Evolutionary conservation across 768 basidiomycete species (phyloP), one percentile per base, ranked within the genome.

Genomic region (Hericium coralloides): DNA sequence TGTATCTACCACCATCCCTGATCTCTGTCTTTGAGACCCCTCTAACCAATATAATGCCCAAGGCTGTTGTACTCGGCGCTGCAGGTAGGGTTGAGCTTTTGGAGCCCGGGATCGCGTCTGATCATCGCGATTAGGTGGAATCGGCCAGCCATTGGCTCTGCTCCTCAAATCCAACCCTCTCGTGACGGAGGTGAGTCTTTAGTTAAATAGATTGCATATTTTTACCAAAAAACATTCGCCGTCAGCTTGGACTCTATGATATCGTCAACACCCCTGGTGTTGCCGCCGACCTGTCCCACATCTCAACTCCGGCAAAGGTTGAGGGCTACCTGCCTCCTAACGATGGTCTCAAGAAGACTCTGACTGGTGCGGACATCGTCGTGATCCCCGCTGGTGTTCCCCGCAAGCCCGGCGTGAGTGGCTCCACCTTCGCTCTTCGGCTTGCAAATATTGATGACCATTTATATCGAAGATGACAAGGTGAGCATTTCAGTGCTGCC

Each of bases 261-360:
- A 95, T 98, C 73, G 92, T 95, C 66, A 90, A 92, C 72, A 89
- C 94, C n/a, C 92, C 92, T 15, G 95, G 95, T 68, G 95, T 99
- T 61, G 93, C 94, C 38, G 91, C 85, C 58, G 95, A 99, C 76
- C 78, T 98, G 58, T 87, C 89, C 56, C 95, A 98, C 71, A 95
- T 98, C 73, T 79, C 89, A 53, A 95, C 94, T 38, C 84, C 87
- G 12, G 85, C 92, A 45, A 87, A 88, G 71, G 86, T 93, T 26
- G 76, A 80, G 58, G 94, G 93, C n/a, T 88, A 78, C 69, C 79
- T 92, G 17, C 79, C 86, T 58, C 77, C 85, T 38, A 78, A 94
- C 65, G 87, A 89, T 59, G 92, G 92, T 37, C 78, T 95, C 60
- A 82, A 86, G 74, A 89, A 88, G 72, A 79, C 82, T 43, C 79